Conservation (phyloP, 352 stramenopile genomes). For the Phytophthora pistaciae region DNA sequence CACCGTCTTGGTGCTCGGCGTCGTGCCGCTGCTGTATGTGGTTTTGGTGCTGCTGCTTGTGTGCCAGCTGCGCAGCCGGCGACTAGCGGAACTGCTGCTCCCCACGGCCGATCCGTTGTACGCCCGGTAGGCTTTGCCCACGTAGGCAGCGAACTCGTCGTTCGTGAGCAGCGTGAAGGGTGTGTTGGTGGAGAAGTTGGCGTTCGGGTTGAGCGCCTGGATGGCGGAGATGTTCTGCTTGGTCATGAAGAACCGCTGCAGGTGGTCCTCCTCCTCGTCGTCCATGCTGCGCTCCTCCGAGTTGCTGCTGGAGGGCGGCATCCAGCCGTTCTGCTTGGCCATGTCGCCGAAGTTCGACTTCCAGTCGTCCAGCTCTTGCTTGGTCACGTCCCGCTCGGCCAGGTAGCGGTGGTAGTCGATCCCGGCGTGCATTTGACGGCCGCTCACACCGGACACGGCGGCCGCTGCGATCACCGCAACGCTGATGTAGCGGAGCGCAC, state of each 20-base stretch:
- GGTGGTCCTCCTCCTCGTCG: constrained; percentile 48
- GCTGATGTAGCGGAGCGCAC: constrained; percentile 10
- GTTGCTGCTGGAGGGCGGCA: constrained; percentile 23
- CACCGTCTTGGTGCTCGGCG: constrained; percentile 20
- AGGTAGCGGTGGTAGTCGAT: constrained; percentile 56
- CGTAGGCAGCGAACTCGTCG: constrained; percentile 57
- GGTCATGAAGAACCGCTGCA: constrained; percentile 60
- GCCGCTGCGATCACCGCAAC: constrained; percentile 11
- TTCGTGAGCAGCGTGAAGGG: constrained; percentile 66
- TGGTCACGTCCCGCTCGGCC: constrained; percentile 36
- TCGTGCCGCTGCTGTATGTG: constrained; percentile 24
- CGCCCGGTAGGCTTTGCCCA: constrained; percentile 35
- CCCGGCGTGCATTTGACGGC: constrained; percentile 45
- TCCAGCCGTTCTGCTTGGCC: constrained; percentile 43
- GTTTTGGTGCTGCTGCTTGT: constrained; percentile 34
- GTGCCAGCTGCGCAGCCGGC: constrained; percentile 33
- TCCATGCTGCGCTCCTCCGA: constrained; percentile 39
- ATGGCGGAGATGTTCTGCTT: constrained; percentile 48
- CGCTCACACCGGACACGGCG: constrained; percentile 17
- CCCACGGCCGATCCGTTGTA: constrained; percentile 20
- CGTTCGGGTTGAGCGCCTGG: constrained; percentile 48
- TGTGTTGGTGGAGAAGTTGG: constrained; percentile 58
- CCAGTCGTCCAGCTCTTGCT: constrained; percentile 41
- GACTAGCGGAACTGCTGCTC: constrained; percentile 14
- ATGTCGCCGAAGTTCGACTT: constrained; percentile 40